These are phyloP conservation scores for Ganoderma resinaceum DNA, from an alignment of 1,284 basidiomycete species.

Conservation along the genomic window DNA sequence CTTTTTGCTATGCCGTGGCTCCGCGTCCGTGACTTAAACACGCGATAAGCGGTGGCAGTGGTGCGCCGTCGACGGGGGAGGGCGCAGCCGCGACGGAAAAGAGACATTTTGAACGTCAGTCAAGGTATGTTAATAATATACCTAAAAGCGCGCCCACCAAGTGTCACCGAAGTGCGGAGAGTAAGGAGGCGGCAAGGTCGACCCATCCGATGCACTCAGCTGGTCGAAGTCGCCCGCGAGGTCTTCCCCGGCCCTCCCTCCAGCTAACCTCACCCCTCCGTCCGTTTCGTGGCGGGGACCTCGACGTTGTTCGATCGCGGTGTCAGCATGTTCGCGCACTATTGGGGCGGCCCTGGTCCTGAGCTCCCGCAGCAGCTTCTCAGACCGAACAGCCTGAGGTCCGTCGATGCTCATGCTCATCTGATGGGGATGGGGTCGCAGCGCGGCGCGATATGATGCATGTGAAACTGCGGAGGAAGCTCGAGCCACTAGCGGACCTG, in stretches of 20 bases:
- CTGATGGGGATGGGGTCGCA: not conserved
- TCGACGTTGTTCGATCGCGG: not conserved
- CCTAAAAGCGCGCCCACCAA: not conserved
- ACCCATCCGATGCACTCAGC: not conserved
- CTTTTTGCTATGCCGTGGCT: too few relatives aligned
- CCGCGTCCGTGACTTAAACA: too few relatives aligned
- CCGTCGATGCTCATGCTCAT: constrained; percentile 56
- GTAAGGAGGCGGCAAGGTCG: not conserved
- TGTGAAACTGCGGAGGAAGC: not conserved
- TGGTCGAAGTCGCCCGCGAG: not conserved
- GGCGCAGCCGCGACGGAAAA: not conserved
- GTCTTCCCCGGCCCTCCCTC: not conserved
- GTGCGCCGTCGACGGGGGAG: too few relatives aligned
- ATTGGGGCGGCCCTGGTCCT: not conserved
- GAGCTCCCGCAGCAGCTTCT: not conserved
- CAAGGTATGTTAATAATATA: too few relatives aligned
- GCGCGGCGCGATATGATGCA: not conserved
- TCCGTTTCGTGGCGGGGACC: not conserved
- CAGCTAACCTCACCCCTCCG: not conserved
- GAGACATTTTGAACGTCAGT: too few relatives aligned
- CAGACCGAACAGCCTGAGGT: not conserved
- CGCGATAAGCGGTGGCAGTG: too few relatives aligned
- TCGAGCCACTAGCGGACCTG: not conserved
- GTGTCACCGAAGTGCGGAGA: not conserved
- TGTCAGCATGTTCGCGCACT: not conserved